Percentiles rank a stretch among this genome's conserved stretches.
Conservation (phyloP, 2,329 filamentous ascomycete genomes). For the Chaetothyriales sp. region DNA sequence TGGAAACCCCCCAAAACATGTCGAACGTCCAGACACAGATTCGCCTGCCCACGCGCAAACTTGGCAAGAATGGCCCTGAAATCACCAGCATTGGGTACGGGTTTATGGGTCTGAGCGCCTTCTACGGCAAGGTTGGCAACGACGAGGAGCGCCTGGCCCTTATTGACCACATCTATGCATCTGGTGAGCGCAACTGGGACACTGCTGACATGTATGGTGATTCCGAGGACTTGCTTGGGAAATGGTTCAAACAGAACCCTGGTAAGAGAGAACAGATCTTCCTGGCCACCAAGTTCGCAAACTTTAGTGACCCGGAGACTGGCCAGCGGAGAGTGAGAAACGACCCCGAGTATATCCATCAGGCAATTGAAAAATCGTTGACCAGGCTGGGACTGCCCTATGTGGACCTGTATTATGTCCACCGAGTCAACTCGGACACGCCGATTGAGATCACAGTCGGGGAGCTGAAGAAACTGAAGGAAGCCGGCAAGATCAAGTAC, state of each 20-base stretch:
- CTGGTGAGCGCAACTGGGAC: slow-evolving; percentile 22
- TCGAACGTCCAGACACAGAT: not conserved
- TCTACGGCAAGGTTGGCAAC: slow-evolving; percentile 33
- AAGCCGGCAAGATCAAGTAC: slow-evolving; percentile 36
- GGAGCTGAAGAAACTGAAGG: slow-evolving; percentile 29
- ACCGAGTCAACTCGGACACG: slow-evolving; percentile 25
- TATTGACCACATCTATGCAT: slow-evolving; percentile 21
- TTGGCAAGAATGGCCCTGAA: slow-evolving; percentile 21
- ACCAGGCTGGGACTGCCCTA: slow-evolving; percentile 20
- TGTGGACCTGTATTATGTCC: slow-evolving; percentile 34
- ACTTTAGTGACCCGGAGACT: slow-evolving; percentile 14
- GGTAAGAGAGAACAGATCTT: slow-evolving; percentile 17
- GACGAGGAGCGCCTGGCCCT: slow-evolving; percentile 35
- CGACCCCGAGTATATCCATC: slow-evolving; percentile 21
- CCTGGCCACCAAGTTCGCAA: slow-evolving; percentile 17
- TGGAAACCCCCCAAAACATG: not conserved
- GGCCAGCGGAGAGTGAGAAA: slow-evolving; percentile 9
- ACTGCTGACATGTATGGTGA: slow-evolving; percentile 22
- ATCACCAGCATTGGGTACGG: slow-evolving; percentile 19
- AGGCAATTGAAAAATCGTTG: slow-evolving; percentile 19
- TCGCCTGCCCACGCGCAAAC: slow-evolving; percentile 14
- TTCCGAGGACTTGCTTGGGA: slow-evolving; percentile 22
- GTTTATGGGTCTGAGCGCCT: slow-evolving; percentile 20
- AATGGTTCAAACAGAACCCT: slow-evolving; percentile 16
- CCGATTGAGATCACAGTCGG: slow-evolving; percentile 24